Base-by-base conservation (phyloP, 345 rosid species). In the Viola odorata region DNA sequence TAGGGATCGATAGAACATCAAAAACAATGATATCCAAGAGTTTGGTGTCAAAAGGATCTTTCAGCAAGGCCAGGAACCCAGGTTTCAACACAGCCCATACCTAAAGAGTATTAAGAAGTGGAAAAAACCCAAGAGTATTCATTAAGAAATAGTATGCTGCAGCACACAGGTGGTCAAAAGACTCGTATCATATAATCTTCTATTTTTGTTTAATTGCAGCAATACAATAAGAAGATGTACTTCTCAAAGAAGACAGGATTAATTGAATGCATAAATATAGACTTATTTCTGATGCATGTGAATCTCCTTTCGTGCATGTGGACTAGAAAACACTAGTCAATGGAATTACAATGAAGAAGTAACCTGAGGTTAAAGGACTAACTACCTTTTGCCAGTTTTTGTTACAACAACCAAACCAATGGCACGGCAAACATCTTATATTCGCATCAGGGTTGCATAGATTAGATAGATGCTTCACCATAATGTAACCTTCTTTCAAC, bases 1-100 rank as follows among this genome's bases (percentile, higher is more conserved):
- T 62, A 1, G 79, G 65, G 41, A 66, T 58, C 44, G 78, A 78
- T 23, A 77, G 54, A 8, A 82, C 69, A 67, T 92, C 91, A 52
- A 92, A 92, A 65, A 89, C 75, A 66, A 84, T 71, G 55, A 92
- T 92, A 76, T 92, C 98, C 64, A 92, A 65, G 50, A 79, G 84
- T 71, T 85, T 78, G 17, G 82, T 67, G 63, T 74, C 76, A 56
- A 83, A 82, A 8, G 96, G 96, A 71, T 87, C 94, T 73, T 84
- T 88, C 41, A 92, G 79, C 63, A 92, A 79, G 45, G 92, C 98
- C 78, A 92, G 68, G 80, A 92, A 92, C 11, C 98, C 98, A 0
- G 96, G 90, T 74, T 92, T 92, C 53, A 92, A 71, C 73, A 89
- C 96, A 50, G 96, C 94, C 98, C 98, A 92, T 37, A 92, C 87